These are phyloP conservation scores for Debaryomyces prosopidis DNA, from an alignment of 805 yeast genomes.

Conservation along the genomic window DNA sequence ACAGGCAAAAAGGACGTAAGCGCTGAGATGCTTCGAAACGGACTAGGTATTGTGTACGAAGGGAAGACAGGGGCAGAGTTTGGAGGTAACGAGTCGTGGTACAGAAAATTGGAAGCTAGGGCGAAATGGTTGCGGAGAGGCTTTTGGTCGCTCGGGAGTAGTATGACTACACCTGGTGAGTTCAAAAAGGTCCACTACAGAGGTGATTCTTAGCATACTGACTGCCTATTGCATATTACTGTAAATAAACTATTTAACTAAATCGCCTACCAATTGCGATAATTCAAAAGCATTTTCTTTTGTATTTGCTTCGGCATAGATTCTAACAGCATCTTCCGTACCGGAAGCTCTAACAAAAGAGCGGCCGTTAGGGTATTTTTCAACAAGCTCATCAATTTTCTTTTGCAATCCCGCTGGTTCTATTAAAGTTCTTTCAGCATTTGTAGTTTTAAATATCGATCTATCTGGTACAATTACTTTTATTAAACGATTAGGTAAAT, in stretches of 20 bases:
- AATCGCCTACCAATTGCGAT: slow-evolving; percentile 25
- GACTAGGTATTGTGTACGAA: slow-evolving; percentile 88
- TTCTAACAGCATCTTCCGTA: slow-evolving; percentile 95
- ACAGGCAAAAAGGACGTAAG: slow-evolving; percentile 77
- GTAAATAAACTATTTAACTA: slow-evolving; percentile 17
- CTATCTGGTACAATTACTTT: slow-evolving; percentile 87
- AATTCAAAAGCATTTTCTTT: slow-evolving; percentile 29
- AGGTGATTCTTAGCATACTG: slow-evolving; percentile 3
- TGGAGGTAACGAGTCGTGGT: slow-evolving; percentile 69
- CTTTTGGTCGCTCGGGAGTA: slow-evolving; percentile 61
- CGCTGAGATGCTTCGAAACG: slow-evolving; percentile 79
- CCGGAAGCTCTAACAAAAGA: slow-evolving; percentile 97
- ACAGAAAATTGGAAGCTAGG: slow-evolving; percentile 55
- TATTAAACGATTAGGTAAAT: slow-evolving; percentile 81
- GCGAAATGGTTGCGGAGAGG: slow-evolving; percentile 65
- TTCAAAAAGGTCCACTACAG: slow-evolving; percentile 53
- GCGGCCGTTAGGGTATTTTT: slow-evolving; percentile 60
- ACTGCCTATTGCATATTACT: not conserved
- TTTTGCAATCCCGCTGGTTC: slow-evolving; percentile 78
- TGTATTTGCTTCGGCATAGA: slow-evolving; percentile 83
- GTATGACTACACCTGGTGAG: slow-evolving; percentile 72
- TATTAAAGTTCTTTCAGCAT: slow-evolving; percentile 82
- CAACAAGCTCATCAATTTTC: slow-evolving; percentile 65
- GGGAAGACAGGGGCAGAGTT: slow-evolving; percentile 80
- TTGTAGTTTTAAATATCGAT: slow-evolving; percentile 73